Evolutionary conservation across 2,329 filamentous ascomycete species (phyloP), one percentile per base, ranked within the genome.

Genomic region (Fusarium pseudograminearum): DNA sequence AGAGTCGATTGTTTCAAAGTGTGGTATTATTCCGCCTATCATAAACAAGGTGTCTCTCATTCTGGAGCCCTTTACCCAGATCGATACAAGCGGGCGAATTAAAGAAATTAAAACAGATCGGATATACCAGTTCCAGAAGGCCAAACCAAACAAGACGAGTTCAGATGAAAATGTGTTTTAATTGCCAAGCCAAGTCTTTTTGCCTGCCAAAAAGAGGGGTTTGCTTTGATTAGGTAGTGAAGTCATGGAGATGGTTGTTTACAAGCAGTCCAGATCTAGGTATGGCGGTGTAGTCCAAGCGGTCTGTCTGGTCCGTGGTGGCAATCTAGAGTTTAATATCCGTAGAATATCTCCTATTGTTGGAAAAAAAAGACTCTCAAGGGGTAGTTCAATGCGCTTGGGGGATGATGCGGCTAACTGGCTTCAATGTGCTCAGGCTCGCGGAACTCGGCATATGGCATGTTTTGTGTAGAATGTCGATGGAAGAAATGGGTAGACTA

Each of bases 71-170:
- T 63, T 63, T 57, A 57, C 42, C 60, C 60, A 63, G 48, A 63
- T 63, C 34, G 16, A 38, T 34, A 40, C 40, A 63, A 63, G 60
- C 58, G 58, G 58, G 7, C 58, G 58, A 63, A 63, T 63, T 48
- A 28, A n/a, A 63, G 33, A 55, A n/a, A 52, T 52, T 34, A 48
- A 50, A 56, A 28, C 42, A 36, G 53, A 56, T 56, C 31, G 26
- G n/a, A n/a, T 20, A 52, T 52, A 6, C 14, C 28, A 50, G 24
- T 56, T 56, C 53, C 36, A 56, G 53, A 56, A 50, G 15, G n/a
- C 5, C 26, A 28, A 28, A 4, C 26, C 26, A 5, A 16, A 20
- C 12, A 52, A 41, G 48, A 9, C 16, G 16, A 41, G 18, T 52
- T 30, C 14, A 38, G 48, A 52, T 41, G 48, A 41, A 52, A 36